Evolutionary conservation across 768 basidiomycete genomes (phyloP), one percentile per base, ranked within the genome.

Genomic region (Floccularia luteovirens): DNA sequence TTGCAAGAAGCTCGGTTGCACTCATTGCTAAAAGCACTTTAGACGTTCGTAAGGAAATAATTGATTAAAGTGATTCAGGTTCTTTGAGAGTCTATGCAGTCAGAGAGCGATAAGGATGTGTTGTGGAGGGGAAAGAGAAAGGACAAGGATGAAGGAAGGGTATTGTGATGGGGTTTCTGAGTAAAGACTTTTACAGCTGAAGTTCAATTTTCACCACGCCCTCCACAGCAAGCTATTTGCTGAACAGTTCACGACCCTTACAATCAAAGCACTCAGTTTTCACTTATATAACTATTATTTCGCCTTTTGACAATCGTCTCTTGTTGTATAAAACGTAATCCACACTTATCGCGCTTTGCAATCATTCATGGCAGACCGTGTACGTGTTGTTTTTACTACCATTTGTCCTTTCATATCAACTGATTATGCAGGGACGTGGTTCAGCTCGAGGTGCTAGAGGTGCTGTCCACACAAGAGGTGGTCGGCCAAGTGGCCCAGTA

Each of bases 1-100:
- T 91, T 50, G 85, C 79, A 56, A 98, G 81, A 45, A 97, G 81
- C 61, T 89, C 80, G 42, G 78, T 82, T 49, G 90, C 89, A 72
- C 90, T 90, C 90, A 94, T 93, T 56, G 66, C 74, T 60, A 61
- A 57, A 43, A 50, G 10, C 20, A 19, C 34, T 28, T 16, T 41
- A n/a, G 16, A 34, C 19, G 27, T 22, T 34, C 36, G 19, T 21
- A 35, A 30, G 12, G 24, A 24, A 38, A 36, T 48, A 44, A 35
- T 39, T 21, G 40, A 48, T 32, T 44, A 41, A 30, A 41, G n/a
- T n/a, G n/a, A n/a, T n/a, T n/a, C n/a, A n/a, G n/a, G n/a, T n/a
- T n/a, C n/a, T n/a, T n/a, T n/a, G n/a, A n/a, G n/a, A n/a, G n/a
- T n/a, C n/a, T 24, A 36, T 35, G 30, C 25, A 35, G 23, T 24